Base-by-base conservation (phyloP, 192 early-diverging fungal genomes). In the Coemansia sp. region DNA sequence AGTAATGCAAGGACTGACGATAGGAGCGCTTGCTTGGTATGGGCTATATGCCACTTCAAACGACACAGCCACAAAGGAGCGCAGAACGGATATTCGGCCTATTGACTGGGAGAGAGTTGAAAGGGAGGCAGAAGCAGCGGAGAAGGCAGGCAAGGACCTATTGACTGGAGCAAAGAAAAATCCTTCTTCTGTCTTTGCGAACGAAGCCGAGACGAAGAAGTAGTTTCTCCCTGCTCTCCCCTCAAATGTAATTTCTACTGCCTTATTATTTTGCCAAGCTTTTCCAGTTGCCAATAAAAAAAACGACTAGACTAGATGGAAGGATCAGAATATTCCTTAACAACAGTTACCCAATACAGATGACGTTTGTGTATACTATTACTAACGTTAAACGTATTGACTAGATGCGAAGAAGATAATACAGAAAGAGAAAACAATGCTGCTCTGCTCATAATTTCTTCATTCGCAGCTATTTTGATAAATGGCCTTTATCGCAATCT, bases 61-160 rank as follows among this genome's bases (percentile, higher is more conserved):
- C 10, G 59, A 52, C 16, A 58, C 41, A 6, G 10, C 13, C 13
- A 54, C 47, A 1, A 49, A 37, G n/a, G 16, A 19, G 8, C 65
- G 62, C 37, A 60, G 56, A 38, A 58, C 59, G 9, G 66, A 80
- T 59, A 54, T 72, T 38, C 72, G 77, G 43, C 62, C 40, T 18
- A 72, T 81, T 40, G 65, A 81, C 70, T 81, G 79, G 79, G 79
- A 81, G 3, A 66, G 61, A 42, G 50, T 81, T 9, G 79, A 71
- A 59, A 65, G 56, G 32, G 69, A 81, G 56, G 74, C 79, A 9
- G 11, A 23, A 19, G 73, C 70, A 2, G 74, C 70, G 3, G 73
- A 81, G 41, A 37, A 49, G 8, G 69, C 57, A 23, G 63, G 60
- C 15, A 69, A 69, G 37, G 39, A 13, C 32, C 32, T 32, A 40